Evolutionary conservation across 2,329 filamentous ascomycete genomes (phyloP), one percentile per base, ranked within the genome.

Genomic region (Alternaria postmessia): DNA sequence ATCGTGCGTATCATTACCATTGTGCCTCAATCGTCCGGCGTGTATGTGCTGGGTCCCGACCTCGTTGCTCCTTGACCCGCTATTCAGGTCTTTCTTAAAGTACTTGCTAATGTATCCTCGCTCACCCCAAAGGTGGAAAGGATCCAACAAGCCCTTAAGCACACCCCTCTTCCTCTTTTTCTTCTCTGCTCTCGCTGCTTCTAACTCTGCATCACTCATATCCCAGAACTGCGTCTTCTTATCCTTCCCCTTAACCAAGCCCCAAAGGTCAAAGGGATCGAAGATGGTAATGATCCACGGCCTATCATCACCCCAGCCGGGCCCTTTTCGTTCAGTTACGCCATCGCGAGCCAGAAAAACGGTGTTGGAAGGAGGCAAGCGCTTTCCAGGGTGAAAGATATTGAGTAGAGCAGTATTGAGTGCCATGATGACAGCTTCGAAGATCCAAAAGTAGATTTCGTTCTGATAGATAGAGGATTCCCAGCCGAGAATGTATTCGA

Each of bases 401-500:
- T 85, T 85, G n/a, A 86, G 74, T 52, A 87, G 64, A 5, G 79
- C 77, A 12, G 81, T 83, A 62, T 85, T 86, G 49, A 80, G 62
- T 18, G 84, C 81, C 81, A 87, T 86, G 52, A 85, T 80, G 3
- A 76, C 69, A 5, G 79, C 80, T 64, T 87, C 85, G 58, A 87
- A 85, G 32, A 86, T 75, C 81, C 83, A 87, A 61, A 86, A 84
- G 63, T 82, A 84, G 67, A 80, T 80, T 57, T 87, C 85, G 49
- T 84, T 79, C 42, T 77, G 77, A 53, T 80, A 70, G 57, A 78
- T 63, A 2, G 57, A 64, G 49, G 75, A 74, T 59, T 77, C 70
- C 70, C 79, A 76, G 18, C 73, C 76, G n/a, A 68, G 52, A 46
- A 81, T 79, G 54, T 82, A 84, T 58, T 87, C 83, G 20, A 86